phyloP scores from a whole-genome alignment of 768 basidiomycete genomes.

The Russula ochroleuca region DNA sequence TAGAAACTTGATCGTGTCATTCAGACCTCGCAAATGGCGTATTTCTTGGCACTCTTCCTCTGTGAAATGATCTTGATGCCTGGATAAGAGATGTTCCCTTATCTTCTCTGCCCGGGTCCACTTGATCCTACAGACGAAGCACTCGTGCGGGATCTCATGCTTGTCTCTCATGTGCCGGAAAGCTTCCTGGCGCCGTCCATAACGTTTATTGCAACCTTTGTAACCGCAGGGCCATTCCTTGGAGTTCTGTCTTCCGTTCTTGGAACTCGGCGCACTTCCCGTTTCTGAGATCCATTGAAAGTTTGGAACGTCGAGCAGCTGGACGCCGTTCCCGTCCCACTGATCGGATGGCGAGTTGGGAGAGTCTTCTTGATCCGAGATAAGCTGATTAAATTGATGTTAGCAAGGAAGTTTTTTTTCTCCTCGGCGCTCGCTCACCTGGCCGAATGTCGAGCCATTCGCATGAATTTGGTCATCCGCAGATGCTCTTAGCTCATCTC shows the following conservation, averaged over 20 bases:
- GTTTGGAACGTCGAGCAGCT: background rate
- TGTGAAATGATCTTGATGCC: background rate
- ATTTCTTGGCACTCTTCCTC: background rate
- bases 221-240: background rate
- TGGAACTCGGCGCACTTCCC: background rate
- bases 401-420: background rate
- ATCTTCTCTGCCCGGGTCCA: conserved; percentile 9
- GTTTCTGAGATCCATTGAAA: too few relatives aligned
- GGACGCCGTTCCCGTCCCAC: too few relatives aligned
- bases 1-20: conserved; percentile 2
- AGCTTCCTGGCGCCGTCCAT: conserved; percentile 2
- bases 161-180: background rate
- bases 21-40: background rate
- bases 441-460: background rate
- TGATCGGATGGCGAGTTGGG: background rate
- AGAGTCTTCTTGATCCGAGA: background rate
- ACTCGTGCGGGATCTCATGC: background rate
- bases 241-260: too few relatives aligned
- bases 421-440: background rate
- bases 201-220: background rate
- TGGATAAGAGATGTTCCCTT: background rate
- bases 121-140: conserved; percentile 1
- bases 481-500: background rate
- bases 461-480: background rate
- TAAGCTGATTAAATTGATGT: background rate